These are phyloP conservation scores for Chionographis japonica DNA, from an alignment of 106 monocot species.

Conservation along the genomic window DNA sequence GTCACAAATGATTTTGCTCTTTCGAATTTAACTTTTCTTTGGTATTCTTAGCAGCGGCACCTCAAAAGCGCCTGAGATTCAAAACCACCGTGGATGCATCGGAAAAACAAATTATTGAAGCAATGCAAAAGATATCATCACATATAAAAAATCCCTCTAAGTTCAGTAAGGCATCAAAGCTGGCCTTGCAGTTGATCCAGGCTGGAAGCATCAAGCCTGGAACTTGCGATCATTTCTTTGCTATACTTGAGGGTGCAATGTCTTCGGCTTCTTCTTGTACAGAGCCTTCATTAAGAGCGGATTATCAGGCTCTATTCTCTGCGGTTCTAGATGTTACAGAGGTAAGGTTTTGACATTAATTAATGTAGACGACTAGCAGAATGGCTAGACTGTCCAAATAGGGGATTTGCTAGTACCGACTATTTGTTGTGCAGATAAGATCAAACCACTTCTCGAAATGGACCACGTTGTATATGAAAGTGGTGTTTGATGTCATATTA, in stretches of 20 bases:
- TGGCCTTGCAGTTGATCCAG: constrained; percentile 78
- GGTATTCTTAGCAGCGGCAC: constrained; percentile 1
- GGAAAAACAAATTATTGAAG: constrained; percentile 70
- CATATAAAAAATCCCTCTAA: constrained; percentile 93
- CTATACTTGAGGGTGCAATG: constrained; percentile 75
- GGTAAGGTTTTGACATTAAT: constrained; percentile 33
- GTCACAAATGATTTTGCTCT: too few relatives aligned
- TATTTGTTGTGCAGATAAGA: too few relatives aligned
- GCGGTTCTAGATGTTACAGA: constrained; percentile 63
- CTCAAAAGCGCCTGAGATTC: constrained; percentile 72
- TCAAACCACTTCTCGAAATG: too few relatives aligned
- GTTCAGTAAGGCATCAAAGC: constrained; percentile 94
- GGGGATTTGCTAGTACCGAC: neutral
- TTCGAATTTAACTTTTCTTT: too few relatives aligned
- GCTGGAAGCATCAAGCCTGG: constrained; percentile 80
- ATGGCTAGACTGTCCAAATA: neutral
- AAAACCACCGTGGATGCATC: constrained; percentile 74
- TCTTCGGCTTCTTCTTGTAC: constrained; percentile 56
- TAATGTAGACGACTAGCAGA: neutral
- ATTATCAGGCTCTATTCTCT: constrained; percentile 72
- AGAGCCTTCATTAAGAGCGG: constrained; percentile 55
- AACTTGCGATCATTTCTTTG: constrained; percentile 74
- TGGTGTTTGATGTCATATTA: too few relatives aligned
- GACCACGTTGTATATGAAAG: too few relatives aligned
- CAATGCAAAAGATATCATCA: constrained; percentile 88